Evolutionary conservation across 116 monocot genomes (phyloP).

Genomic region (Trichopus zeylanicus): DNA sequence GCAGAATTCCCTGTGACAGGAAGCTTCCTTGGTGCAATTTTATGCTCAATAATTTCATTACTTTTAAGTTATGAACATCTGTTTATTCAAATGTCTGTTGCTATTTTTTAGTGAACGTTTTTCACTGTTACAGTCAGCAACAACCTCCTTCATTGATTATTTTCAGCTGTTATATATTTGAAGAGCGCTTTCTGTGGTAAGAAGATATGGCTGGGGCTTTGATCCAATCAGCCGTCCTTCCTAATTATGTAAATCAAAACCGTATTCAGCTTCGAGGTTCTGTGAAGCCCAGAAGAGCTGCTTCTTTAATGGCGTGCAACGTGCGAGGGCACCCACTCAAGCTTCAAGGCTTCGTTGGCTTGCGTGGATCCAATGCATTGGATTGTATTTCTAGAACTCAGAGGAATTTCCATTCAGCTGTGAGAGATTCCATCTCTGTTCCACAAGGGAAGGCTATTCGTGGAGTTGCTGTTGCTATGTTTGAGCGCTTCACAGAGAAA

Average conservation of each 20-base stretch:
- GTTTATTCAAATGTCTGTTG: too few relatives aligned
- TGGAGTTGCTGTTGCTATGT: constrained; percentile 64
- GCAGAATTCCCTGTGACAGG: too few relatives aligned
- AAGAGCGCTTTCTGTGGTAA: too few relatives aligned
- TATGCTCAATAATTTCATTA: too few relatives aligned
- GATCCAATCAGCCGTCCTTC: constrained; percentile 66
- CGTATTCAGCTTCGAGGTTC: constrained; percentile 18
- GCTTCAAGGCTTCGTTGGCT: constrained; percentile 49
- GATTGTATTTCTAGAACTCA: constrained; percentile 24
- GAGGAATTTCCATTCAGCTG: constrained; percentile 43
- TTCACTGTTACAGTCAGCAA: too few relatives aligned
- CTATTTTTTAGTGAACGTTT: too few relatives aligned
- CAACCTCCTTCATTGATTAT: too few relatives aligned
- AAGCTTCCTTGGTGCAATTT: too few relatives aligned
- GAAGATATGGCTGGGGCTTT: constrained; percentile 62
- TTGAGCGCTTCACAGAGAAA: constrained; percentile 96
- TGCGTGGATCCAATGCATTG: constrained; percentile 34
- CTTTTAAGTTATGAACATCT: too few relatives aligned
- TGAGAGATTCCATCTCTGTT: constrained; percentile 35
- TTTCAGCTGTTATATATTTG: too few relatives aligned
- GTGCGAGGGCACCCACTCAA: constrained; percentile 17
- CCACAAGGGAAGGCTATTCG: constrained; percentile 39
- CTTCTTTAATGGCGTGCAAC: constrained; percentile 27
- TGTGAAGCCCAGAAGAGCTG: constrained; percentile 21
- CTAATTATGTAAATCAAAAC: constrained; percentile 34